Base-by-base conservation (phyloP, 2,329 filamentous ascomycete species). In the Microsporum ferrugineum region DNA sequence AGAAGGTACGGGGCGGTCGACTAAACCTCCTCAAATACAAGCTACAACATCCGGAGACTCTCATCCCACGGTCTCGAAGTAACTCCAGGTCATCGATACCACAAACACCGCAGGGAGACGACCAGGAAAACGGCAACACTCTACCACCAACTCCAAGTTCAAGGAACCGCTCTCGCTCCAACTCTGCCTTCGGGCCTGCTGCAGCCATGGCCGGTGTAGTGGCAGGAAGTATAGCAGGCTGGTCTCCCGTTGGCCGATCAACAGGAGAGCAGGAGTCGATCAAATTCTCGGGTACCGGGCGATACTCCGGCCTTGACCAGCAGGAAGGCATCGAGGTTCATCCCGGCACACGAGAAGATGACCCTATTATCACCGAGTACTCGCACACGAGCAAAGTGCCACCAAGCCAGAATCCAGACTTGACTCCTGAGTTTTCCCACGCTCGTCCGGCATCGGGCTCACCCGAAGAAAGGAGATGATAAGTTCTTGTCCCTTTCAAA, bases 121-220 rank as follows among this genome's bases (percentile, higher is more conserved):
- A 64, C 17, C 68, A 65, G 57, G 60, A 57, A 29, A n/a, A 45
- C 45, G 61, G 51, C 33, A 60, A 59, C 61, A 61, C 70, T 33
- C 76, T 75, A 17, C 79, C 82, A 1, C 76, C 80, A 2, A 82
- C 80, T 0, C 82, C 83, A 1, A 81, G 83, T 51, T 81, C 77
- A 12, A 74, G 77, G 7, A 77, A 77, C 33, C 75, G 77, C 61
- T 84, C 83, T 38, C 78, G 82, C 34, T 85, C 82, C 12, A 86
- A 83, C 70, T 80, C 78, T 1, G 71, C 76, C 0, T 80, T 86
- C 65, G 83, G 81, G 3, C 80, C 84, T 6, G 83, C 82, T 12
- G 78, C 82, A 53, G 84, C 84, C 41, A 85, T 86, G 83, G 84
- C 83, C 29, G 84, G 84, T 66, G 78, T 86, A 56, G 79, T 86